These are phyloP conservation scores for Penicillium maclennaniae DNA, from an alignment of 495 filamentous ascomycete species.

Conservation along the genomic window DNA sequence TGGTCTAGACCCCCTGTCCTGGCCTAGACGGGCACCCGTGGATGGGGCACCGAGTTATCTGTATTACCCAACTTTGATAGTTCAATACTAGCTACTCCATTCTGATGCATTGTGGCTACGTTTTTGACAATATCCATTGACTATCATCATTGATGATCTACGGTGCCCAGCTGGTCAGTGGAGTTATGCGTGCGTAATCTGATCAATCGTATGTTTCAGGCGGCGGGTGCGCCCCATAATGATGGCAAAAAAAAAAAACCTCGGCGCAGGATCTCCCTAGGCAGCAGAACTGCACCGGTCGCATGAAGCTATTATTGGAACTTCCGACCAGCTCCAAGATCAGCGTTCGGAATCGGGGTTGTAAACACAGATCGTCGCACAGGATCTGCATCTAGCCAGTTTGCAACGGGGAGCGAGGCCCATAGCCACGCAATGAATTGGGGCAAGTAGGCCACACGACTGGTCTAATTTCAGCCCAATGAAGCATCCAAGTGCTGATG, in stretches of 20 bases:
- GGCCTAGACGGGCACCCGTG: too few species aligned
- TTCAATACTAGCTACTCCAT: too few species aligned
- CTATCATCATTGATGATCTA: too few species aligned
- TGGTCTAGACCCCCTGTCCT: too few species aligned
- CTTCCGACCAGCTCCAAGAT: neutral
- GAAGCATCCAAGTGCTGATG: neutral
- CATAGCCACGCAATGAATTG: neutral
- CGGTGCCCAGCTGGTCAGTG: too few species aligned
- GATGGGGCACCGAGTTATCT: too few species aligned
- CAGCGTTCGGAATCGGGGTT: neutral
- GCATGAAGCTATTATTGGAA: neutral
- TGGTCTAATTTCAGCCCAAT: neutral
- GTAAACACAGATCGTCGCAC: neutral
- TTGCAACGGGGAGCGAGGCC: neutral
- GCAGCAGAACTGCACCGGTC: neutral
- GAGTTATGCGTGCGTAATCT: neutral
- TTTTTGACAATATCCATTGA: too few species aligned
- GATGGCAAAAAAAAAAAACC: neutral
- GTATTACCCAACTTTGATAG: too few species aligned
- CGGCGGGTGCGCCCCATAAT: neutral
- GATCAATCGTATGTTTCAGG: neutral
- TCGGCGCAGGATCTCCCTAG: neutral
- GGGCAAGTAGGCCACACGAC: neutral
- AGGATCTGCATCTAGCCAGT: neutral
- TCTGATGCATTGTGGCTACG: too few species aligned